phyloP scores from a whole-genome alignment of 257 asterid genomes.

The Datura wrightii region DNA sequence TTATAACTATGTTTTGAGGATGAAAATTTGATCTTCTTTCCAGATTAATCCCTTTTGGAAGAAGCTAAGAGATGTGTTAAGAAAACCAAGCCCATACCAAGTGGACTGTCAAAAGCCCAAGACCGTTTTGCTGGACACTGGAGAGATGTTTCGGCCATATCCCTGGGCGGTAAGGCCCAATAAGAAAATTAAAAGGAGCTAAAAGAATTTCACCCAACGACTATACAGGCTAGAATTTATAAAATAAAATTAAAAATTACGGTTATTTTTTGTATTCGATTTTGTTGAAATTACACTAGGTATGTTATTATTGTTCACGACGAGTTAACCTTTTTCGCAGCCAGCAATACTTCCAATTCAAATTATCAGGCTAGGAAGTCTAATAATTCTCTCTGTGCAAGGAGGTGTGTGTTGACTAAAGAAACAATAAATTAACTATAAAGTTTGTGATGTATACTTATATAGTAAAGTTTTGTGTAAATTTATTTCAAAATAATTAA shows the following conservation, averaged over 20 bases:
- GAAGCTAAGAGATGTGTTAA: slow-evolving; percentile 49
- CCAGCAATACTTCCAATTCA: slow-evolving; percentile 70
- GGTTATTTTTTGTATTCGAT: no score
- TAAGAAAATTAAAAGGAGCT: neutral
- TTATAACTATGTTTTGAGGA: neutral
- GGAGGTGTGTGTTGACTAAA: slow-evolving; percentile 46
- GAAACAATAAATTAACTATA: neutral
- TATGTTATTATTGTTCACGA: no score
- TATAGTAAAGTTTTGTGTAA: neutral
- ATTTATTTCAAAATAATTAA: neutral
- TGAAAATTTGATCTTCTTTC: neutral
- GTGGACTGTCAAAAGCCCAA: slow-evolving; percentile 68
- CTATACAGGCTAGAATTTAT: no score
- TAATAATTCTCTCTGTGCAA: slow-evolving; percentile 60
- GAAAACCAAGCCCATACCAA: slow-evolving; percentile 61
- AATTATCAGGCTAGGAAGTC: slow-evolving; percentile 58
- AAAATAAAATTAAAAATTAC: no score
- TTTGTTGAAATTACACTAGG: no score
- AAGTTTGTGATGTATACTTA: neutral
- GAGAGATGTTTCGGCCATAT: slow-evolving; percentile 67
- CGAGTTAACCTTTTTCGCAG: slow-evolving; percentile 33
- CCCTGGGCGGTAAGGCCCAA: slow-evolving; percentile 66
- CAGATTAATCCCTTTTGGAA: slow-evolving; percentile 65
- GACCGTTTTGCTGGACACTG: slow-evolving; percentile 58
- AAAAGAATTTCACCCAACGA: no score